Evolutionary conservation across 73 alveolate genomes (phyloP).

Genomic region (Blepharisma stoltei): DNA sequence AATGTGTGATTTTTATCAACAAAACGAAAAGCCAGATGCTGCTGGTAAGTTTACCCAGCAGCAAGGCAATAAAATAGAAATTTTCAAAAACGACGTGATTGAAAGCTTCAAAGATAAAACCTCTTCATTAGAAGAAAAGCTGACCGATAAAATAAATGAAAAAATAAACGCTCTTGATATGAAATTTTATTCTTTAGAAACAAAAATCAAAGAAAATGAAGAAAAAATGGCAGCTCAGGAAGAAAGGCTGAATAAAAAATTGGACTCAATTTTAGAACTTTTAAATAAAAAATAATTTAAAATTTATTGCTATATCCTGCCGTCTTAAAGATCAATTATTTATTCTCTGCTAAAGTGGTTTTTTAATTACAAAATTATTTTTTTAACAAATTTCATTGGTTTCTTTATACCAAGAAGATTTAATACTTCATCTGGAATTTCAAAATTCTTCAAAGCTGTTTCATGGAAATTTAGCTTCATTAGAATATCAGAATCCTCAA

Average conservation of each 20-base stretch:
- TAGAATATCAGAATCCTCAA: neutral
- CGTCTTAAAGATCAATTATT: too few species aligned
- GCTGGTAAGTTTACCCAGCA: neutral
- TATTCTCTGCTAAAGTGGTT: too few species aligned
- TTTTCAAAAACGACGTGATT: neutral
- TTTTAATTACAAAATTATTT: too few species aligned
- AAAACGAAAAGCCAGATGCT: neutral
- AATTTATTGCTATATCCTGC: too few species aligned
- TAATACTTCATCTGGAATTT: neutral
- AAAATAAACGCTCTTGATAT: neutral
- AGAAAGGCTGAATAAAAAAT: neutral
- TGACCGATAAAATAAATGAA: too few species aligned
- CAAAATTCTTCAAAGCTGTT: neutral
- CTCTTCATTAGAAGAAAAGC: too few species aligned
- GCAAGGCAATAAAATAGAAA: neutral
- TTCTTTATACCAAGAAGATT: neutral
- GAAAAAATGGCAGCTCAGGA: neutral
- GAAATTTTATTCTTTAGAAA: neutral
- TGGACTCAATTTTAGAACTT: neutral
- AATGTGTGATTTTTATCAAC: conserved; percentile 2
- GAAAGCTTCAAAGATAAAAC: too few species aligned
- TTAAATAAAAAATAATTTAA: neutral
- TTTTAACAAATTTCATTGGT: too few species aligned
- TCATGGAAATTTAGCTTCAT: neutral
- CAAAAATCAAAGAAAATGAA: neutral